A percentile compares a stretch with the other conserved stretches of the same genome.
Conservation (phyloP, 495 filamentous ascomycete genomes). For the Aspergillus affinis region DNA sequence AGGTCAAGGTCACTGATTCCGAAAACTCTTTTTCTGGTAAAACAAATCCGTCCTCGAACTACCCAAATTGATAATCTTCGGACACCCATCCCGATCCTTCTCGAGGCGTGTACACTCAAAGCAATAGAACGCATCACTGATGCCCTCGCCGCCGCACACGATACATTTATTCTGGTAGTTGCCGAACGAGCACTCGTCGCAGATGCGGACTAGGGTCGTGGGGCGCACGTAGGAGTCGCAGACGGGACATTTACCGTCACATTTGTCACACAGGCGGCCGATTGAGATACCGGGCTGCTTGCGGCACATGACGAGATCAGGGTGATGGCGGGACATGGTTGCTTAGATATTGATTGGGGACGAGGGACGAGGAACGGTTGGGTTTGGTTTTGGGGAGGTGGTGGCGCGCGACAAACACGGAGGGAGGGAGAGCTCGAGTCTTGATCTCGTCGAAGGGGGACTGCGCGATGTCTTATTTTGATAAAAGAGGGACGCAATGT, state of each 20-base stretch:
- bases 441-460: no score
- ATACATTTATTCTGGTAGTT: constrained; percentile 99
- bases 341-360: constrained; percentile 11
- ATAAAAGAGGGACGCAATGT: no score
- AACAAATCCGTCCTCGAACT: constrained; percentile 93
- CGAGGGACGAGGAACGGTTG: constrained; percentile 27
- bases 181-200: constrained; percentile 98
- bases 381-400: constrained; percentile 6
- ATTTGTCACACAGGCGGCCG: constrained; percentile 99
- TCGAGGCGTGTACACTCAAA: constrained; percentile 97
- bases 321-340: constrained; percentile 41
- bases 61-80: constrained; percentile 98
- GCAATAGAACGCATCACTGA: constrained; percentile 99
- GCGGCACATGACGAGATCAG: constrained; percentile 99
- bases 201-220: constrained; percentile 95
- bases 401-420: no score
- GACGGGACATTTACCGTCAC: constrained; percentile 98
- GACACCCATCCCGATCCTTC: constrained; percentile 96
- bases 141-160: constrained; percentile 97
- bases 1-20: constrained; percentile 56
- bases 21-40: constrained; percentile 77
- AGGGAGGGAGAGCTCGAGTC: no score
- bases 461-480: no score
- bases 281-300: constrained; percentile 98
- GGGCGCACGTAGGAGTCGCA: constrained; percentile 99